Evolutionary conservation across 495 filamentous ascomycete genomes (phyloP), one percentile per base, ranked within the genome.

Genomic region (Monascus purpureus): DNA sequence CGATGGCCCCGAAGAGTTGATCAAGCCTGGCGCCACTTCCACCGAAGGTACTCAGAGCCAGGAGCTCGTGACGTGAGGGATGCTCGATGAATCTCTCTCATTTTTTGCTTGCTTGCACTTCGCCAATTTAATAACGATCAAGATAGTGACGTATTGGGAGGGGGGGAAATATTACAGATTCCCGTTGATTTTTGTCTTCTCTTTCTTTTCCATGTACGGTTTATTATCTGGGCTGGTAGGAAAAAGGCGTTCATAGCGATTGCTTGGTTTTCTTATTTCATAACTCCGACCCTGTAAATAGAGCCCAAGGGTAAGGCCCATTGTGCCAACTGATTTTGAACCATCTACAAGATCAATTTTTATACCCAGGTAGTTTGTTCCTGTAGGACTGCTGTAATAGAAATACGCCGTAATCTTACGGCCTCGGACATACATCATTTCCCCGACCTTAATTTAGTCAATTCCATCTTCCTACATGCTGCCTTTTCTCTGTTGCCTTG

Each of bases 1-100:
- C 41, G 58, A 49, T 42, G 65, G 26, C 12, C 63, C 65, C 15
- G 85, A 93, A 56, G 82, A 93, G 49, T 51, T 93, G 36, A 77
- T 94, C 36, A 68, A 84, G 28, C 80, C 84, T 0, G 81, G 69
- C 14, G 45, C 38, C 3, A 41, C 20, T 4, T 9, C 36, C 16
- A 32, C 41, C 15, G 47, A 52, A 14, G 56, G 52, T 3, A 35
- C 51, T 19, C 50, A 55, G 30, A 42, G 33, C 35, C 48, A 51
- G 30, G 53, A 65, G 46, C 37, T 65, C 25, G 50, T 51, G 28
- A 56, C 59, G 33, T 67, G 42, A 52, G 38, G 45, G 24, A 43
- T 38, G 32, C 43, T 45, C 9, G 39, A 18, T 3, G 14, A 9
- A 31, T 26, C n/a, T 26, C 13, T 22, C 8, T 33, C 22, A 9